These are phyloP conservation scores for Penicilliopsis zonata DNA, from an alignment of 495 filamentous ascomycete genomes.

Conservation along the genomic window DNA sequence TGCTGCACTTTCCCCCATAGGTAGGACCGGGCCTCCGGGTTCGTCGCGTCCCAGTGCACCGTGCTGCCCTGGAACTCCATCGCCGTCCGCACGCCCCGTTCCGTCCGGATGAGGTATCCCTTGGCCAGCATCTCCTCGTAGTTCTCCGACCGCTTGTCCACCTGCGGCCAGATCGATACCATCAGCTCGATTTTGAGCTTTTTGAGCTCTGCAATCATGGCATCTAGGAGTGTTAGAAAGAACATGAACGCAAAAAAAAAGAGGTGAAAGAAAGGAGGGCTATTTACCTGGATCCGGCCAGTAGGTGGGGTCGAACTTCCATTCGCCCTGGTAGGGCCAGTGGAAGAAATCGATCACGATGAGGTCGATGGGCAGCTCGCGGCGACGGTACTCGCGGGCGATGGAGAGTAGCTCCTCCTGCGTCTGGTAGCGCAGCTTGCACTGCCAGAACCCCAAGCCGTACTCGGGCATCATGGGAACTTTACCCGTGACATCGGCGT, in stretches of 20 bases:
- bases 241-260: background rate
- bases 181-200: slow-evolving; percentile 41
- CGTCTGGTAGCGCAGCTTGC: slow-evolving; percentile 46
- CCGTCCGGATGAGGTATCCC: slow-evolving; percentile 39
- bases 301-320: slow-evolving; percentile 43
- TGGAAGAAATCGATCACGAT: slow-evolving; percentile 52
- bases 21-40: slow-evolving; percentile 35
- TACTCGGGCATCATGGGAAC: slow-evolving; percentile 53
- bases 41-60: slow-evolving; percentile 44
- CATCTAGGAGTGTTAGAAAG: slow-evolving; percentile 16
- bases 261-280: background rate
- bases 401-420: slow-evolving; percentile 44
- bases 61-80: slow-evolving; percentile 43
- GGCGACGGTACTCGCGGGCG: slow-evolving; percentile 38
- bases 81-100: slow-evolving; percentile 37
- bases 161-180: slow-evolving; percentile 50
- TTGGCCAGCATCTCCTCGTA: slow-evolving; percentile 42
- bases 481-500: slow-evolving; percentile 36
- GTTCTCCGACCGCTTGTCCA: slow-evolving; percentile 39
- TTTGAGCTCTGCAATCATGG: slow-evolving; percentile 43
- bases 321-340: slow-evolving; percentile 47
- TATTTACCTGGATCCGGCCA: slow-evolving; percentile 42
- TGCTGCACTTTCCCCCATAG: slow-evolving; percentile 41
- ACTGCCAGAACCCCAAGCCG: slow-evolving; percentile 51
- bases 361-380: slow-evolving; percentile 40